Conservation (phyloP, 371 early-diverging fungal genomes). For the Apophysomyces sp. region DNA sequence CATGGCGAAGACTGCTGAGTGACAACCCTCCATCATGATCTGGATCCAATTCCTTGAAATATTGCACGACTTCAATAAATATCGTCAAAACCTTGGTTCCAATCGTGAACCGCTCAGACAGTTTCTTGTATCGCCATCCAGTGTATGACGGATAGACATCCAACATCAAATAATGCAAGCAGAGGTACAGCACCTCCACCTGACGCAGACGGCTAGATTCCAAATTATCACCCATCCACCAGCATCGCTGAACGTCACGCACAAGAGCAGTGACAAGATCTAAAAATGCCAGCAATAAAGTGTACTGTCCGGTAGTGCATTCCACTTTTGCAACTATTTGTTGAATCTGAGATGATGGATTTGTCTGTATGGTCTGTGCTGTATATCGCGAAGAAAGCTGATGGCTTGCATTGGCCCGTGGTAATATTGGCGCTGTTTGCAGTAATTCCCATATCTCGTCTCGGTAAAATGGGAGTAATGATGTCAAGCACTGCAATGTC, state of each 20-base stretch:
- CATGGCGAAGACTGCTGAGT: constrained; percentile 24
- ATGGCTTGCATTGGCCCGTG: constrained; percentile 23
- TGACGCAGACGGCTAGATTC: constrained; percentile 17
- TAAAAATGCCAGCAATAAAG: constrained; percentile 34
- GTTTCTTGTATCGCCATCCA: constrained; percentile 40
- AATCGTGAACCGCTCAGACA: constrained; percentile 41
- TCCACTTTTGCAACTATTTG: constrained; percentile 35
- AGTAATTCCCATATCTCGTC: constrained; percentile 35
- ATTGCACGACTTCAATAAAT: constrained; percentile 29
- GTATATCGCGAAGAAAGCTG: constrained; percentile 6
- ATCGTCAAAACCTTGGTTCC: constrained; percentile 36
- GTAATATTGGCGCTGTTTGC: constrained; percentile 28
- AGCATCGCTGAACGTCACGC: constrained; percentile 34
- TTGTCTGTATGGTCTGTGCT: neutral
- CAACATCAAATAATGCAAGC: constrained; percentile 37
- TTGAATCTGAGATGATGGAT: constrained; percentile 26
- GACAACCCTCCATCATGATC: constrained; percentile 1
- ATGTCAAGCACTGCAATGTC: constrained; percentile 29
- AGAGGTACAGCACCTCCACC: constrained; percentile 25
- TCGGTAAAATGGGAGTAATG: constrained; percentile 31
- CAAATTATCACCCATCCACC: constrained; percentile 22
- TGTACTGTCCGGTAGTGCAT: constrained; percentile 29
- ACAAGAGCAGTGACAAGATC: constrained; percentile 41
- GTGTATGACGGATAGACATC: constrained; percentile 46
- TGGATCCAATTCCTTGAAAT: constrained; percentile 19